Conservation (phyloP, 2,329 filamentous ascomycete genomes). For the Trichoderma hamatum region DNA sequence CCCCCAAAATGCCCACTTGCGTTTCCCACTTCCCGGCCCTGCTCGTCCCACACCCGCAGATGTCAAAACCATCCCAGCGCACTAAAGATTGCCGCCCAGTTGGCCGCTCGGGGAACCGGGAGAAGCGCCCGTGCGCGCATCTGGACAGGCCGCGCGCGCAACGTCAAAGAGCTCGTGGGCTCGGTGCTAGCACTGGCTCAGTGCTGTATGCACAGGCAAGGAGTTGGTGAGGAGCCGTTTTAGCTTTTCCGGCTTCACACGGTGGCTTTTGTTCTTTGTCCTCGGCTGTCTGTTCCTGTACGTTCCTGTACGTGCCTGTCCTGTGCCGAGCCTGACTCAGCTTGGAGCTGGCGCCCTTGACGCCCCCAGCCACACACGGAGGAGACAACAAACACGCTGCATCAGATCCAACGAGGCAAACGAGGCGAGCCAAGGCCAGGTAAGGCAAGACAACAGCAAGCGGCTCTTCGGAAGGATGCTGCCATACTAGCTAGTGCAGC, state of each 20-base stretch:
- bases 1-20: neutral
- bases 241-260: neutral
- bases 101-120: conserved; percentile 25
- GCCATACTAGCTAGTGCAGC: neutral
- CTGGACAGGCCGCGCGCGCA: conserved; percentile 8
- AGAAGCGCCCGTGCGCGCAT: conserved; percentile 12
- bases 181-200: no score
- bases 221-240: neutral
- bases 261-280: neutral
- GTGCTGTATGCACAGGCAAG: neutral
- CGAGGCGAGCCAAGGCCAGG: neutral
- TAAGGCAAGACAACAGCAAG: neutral
- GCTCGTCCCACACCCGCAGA: conserved; percentile 22
- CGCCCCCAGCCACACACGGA: neutral
- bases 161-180: neutral
- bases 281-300: neutral
- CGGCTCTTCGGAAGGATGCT: conserved; percentile 21
- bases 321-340: neutral
- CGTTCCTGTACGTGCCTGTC: no score
- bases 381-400: neutral
- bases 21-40: conserved; percentile 20
- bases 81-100: conserved; percentile 20
- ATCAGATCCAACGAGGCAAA: neutral
- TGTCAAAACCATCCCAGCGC: conserved; percentile 26
- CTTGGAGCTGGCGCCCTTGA: neutral